These are phyloP conservation scores for Leersia perrieri DNA, from an alignment of 176 grass and related monocot species.

Conservation along the genomic window DNA sequence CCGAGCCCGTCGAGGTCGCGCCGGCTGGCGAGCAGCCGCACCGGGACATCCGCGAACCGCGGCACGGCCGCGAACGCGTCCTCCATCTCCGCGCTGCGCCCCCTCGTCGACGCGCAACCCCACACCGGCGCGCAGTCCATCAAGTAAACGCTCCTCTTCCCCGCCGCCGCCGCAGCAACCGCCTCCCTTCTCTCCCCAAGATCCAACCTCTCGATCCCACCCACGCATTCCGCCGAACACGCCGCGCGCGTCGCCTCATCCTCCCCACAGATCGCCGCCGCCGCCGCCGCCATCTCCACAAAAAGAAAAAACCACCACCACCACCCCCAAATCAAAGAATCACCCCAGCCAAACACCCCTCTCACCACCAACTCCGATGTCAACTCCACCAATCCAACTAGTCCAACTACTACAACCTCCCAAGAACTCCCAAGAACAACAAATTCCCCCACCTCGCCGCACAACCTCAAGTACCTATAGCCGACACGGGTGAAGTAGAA, in stretches of 20 bases:
- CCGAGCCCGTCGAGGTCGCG: constrained; percentile 51
- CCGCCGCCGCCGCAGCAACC: background rate
- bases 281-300: constrained; percentile 2
- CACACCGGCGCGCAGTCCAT: constrained; percentile 61
- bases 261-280: constrained; percentile 37
- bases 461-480: background rate
- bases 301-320: too few relatives aligned
- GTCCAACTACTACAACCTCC: background rate
- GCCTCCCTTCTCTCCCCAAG: constrained; percentile 15
- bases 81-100: constrained; percentile 73
- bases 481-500: background rate
- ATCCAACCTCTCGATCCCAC: constrained; percentile 39
- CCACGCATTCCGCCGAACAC: constrained; percentile 25
- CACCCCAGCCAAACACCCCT: background rate
- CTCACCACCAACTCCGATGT: background rate
- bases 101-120: constrained; percentile 61
- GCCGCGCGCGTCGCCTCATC: constrained; percentile 21
- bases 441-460: background rate
- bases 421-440: background rate
- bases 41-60: constrained; percentile 63
- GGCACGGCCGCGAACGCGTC: constrained; percentile 55
- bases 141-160: constrained; percentile 64
- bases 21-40: constrained; percentile 57
- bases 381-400: background rate
- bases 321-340: background rate